Base-by-base conservation (phyloP, 2,329 filamentous ascomycete genomes). In the Exophiala phaeomuriformis region DNA sequence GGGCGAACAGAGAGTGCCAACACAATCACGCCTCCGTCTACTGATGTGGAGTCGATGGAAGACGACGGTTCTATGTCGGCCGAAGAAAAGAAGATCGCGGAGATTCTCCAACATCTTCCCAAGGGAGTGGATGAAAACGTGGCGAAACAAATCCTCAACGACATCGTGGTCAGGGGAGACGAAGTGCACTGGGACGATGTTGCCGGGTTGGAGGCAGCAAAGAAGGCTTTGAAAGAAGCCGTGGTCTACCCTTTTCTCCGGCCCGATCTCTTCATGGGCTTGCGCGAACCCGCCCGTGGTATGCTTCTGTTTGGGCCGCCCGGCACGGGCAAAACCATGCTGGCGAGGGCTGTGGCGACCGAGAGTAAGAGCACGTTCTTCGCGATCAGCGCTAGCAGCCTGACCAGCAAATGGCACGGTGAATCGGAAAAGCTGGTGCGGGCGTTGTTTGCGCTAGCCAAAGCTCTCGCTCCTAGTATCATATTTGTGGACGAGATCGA, bases 401-500 rank as follows among this genome's bases (percentile, higher is more conserved):
- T 98, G 61, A 97, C 91, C 1, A 94, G 88, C 66, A 98, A 98
- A 71, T 98, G 91, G 69, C 79, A 97, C 6, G 93, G 93, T 42
- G 93, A 98, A 67, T 94, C 88, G 0, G 93, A 98, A 71, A 98
- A 98, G 70, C 81, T 98, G 3, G 93, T 98, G 1, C 83, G 90
- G 35, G 93, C 93, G 2, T 75, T 98, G 0, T 98, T 98, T 67
- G 81, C 82, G 0, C 74, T 97, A n/a, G 90, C 93, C 3, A 94
- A 94, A 68, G 78, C 83, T 35, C 77, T 97, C 42, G 90, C 93
- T 0, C 93, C 93, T 0, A 93, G 87, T 57, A 97, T 98, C 67
- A 97, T 98, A 54, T 98, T 98, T 63, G 90, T 98, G 3, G 93
- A 98, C 65, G 93, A 98, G 68, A 98, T 98, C 58, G 93, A 98